Percentiles rank a stretch among this genome's conserved stretches.
Conservation (phyloP, 805 yeast genomes). For the Nadsonia fulvescens region DNA sequence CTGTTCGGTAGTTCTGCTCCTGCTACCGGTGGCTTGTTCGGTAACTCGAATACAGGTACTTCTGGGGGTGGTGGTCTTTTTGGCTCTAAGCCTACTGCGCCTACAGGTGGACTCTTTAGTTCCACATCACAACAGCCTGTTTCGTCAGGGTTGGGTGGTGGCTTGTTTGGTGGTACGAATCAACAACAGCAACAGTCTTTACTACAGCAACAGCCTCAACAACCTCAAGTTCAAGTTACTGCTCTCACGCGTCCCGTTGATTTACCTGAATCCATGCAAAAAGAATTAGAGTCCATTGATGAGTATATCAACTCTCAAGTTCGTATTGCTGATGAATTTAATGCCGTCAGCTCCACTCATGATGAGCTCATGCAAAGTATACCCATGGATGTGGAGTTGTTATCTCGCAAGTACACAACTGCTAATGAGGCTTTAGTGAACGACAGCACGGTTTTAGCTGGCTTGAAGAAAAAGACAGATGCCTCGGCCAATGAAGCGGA, state of each 20-base stretch:
- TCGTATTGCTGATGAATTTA: conserved; percentile 32
- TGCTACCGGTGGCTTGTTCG: conserved; percentile 8
- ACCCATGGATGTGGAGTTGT: conserved; percentile 36
- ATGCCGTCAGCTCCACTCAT: conserved; percentile 23
- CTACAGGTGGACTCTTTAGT: conserved; percentile 2
- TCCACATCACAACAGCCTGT: no score
- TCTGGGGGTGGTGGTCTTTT: conserved; percentile 16
- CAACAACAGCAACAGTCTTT: conserved; percentile 7
- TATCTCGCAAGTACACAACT: conserved; percentile 29
- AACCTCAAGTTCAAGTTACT: conserved; percentile 22
- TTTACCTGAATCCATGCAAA: conserved; percentile 33
- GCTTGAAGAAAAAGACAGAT: conserved; percentile 13
- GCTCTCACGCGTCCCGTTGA: conserved; percentile 43
- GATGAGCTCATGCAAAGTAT: conserved; percentile 30
- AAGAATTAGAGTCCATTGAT: conserved; percentile 37
- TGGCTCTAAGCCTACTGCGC: conserved; percentile 11
- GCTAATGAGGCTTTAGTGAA: conserved; percentile 34
- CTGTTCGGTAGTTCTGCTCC: conserved; percentile 9
- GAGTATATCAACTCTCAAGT: conserved; percentile 35
- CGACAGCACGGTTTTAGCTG: conserved; percentile 22
- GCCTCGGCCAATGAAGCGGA: conserved; percentile 16
- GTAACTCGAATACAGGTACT: conserved; percentile 6
- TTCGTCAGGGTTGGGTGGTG: no score
- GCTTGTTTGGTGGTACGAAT: conserved; percentile 17
- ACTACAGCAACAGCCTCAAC: conserved; percentile 12